These are phyloP conservation scores for Penicillium oxalicum DNA, from an alignment of 2,329 filamentous ascomycete species.

Conservation along the genomic window DNA sequence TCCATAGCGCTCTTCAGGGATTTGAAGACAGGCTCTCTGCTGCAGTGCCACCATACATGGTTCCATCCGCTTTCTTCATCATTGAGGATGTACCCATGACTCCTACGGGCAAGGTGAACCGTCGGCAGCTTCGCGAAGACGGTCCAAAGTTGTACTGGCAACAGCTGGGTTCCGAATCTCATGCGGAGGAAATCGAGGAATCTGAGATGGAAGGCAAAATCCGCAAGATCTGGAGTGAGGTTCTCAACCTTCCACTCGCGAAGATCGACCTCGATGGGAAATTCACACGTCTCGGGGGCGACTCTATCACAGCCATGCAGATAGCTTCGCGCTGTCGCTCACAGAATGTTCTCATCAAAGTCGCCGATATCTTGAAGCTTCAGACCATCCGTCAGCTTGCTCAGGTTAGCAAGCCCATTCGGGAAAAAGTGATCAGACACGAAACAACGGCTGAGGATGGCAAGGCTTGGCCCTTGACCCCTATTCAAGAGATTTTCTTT, in stretches of 20 bases:
- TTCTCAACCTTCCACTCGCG: not conserved
- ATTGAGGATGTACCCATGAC: not conserved
- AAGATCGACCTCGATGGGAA: not conserved
- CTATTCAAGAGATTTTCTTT: constrained; percentile 14
- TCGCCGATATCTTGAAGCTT: not conserved
- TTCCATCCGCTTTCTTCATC: not conserved
- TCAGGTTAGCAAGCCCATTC: not conserved
- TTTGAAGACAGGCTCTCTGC: not conserved
- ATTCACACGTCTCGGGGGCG: not conserved
- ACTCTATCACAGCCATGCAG: not conserved
- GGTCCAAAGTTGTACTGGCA: too few species aligned
- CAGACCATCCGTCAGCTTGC: not conserved
- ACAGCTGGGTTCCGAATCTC: too few species aligned
- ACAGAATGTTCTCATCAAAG: not conserved
- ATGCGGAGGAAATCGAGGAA: too few species aligned
- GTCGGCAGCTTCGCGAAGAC: not conserved
- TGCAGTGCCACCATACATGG: not conserved
- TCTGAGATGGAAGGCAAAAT: not conserved
- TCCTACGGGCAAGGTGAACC: not conserved
- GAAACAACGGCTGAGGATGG: not conserved
- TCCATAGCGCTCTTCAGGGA: not conserved
- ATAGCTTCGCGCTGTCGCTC: not conserved
- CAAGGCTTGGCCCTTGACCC: constrained; percentile 2
- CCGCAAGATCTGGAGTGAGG: not conserved
- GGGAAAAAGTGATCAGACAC: too few species aligned